These are phyloP conservation scores for Pulicaria dysenterica DNA, from an alignment of 129 eudicot genomes.

Conservation along the genomic window DNA sequence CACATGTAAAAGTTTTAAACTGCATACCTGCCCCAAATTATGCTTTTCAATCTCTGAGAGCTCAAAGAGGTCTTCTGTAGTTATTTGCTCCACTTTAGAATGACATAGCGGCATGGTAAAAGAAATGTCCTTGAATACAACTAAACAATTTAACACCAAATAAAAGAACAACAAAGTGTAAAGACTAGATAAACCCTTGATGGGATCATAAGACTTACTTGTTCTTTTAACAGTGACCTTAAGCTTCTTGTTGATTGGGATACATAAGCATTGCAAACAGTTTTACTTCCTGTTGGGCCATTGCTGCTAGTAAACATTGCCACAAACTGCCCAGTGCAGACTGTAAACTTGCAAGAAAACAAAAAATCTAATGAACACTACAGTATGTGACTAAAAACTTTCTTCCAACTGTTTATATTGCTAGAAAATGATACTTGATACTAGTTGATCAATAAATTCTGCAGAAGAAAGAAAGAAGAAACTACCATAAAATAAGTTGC, in stretches of 20 bases:
- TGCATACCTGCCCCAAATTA: constrained; percentile 72
- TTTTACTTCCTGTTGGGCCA: constrained; percentile 43
- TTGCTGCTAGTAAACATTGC: constrained; percentile 66
- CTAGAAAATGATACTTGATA: not conserved
- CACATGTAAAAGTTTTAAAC: not conserved
- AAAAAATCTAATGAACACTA: not conserved
- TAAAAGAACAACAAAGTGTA: not conserved
- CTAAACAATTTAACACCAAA: not conserved
- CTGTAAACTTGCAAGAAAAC: constrained; percentile 46
- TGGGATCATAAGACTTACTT: constrained; percentile 48
- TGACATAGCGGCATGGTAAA: constrained; percentile 85
- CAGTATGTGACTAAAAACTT: too few relatives aligned
- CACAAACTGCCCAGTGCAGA: constrained; percentile 76
- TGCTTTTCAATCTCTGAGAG: constrained; percentile 90
- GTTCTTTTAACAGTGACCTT: constrained; percentile 85
- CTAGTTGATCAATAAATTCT: not conserved
- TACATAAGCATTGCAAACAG: constrained; percentile 67
- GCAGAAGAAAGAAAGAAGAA: constrained; percentile 1
- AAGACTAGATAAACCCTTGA: constrained; percentile 4
- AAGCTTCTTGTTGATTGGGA: constrained; percentile 91
- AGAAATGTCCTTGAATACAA: constrained; percentile 59
- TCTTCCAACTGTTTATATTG: not conserved
- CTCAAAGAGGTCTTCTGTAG: constrained; percentile 88
- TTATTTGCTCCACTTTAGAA: constrained; percentile 80
- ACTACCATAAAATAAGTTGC: constrained; percentile 84